Evolutionary conservation across 805 yeast species (phyloP).

Genomic region (Vanderwaltozyma polyspora): DNA sequence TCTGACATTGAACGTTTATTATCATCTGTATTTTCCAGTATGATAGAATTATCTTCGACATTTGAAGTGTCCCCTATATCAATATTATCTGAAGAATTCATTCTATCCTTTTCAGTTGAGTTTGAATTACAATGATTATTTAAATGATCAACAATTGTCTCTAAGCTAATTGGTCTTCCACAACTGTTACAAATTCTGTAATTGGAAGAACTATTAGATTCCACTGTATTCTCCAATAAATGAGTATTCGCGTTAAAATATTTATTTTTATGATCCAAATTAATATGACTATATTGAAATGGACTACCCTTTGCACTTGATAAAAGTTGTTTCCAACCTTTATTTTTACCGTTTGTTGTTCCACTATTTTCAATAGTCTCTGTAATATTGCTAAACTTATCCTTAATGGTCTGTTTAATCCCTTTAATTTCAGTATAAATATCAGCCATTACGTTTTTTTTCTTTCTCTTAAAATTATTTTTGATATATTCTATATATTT

Average conservation of each 20-base stretch:
- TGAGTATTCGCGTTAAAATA: slow-evolving; percentile 18
- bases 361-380: slow-evolving; percentile 2
- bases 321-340: slow-evolving; percentile 16
- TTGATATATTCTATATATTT: too few species aligned
- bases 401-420: slow-evolving; percentile 8
- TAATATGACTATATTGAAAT: slow-evolving; percentile 8
- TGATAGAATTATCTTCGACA: slow-evolving; percentile 6
- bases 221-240: slow-evolving; percentile 13
- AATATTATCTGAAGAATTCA: slow-evolving; percentile 2
- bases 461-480: neutral
- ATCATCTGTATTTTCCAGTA: slow-evolving; percentile 2
- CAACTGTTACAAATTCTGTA: slow-evolving; percentile 26
- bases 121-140: slow-evolving; percentile 16
- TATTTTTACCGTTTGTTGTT: slow-evolving; percentile 1
- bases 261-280: slow-evolving; percentile 7
- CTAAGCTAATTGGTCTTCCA: slow-evolving; percentile 21
- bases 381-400: slow-evolving; percentile 5
- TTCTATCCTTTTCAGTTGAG: slow-evolving; percentile 1
- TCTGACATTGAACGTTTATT: slow-evolving; percentile 1
- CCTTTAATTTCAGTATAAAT: slow-evolving; percentile 6
- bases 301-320: slow-evolving; percentile 10
- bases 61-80: slow-evolving; percentile 2
- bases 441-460: slow-evolving; percentile 1
- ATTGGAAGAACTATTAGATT: slow-evolving; percentile 7
- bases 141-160: slow-evolving; percentile 21